Conservation (phyloP, 1,139 yeast genomes). For the Geotrichum candidum region DNA sequence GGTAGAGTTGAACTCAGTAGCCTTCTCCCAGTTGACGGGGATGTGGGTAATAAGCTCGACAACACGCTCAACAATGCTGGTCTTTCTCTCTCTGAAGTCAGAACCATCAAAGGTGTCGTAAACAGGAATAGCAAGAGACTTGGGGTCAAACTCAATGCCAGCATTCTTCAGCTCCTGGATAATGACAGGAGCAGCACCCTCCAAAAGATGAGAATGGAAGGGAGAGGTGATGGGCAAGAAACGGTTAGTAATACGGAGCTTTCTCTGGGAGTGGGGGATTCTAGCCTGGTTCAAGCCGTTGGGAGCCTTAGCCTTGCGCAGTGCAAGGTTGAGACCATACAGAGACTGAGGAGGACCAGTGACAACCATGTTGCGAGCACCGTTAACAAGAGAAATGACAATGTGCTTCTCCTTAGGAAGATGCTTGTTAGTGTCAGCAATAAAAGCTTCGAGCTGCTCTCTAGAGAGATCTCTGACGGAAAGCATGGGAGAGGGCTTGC, state of each 20-base stretch:
- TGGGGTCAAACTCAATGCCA: constrained; percentile 50
- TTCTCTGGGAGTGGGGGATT: constrained; percentile 87
- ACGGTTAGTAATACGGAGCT: constrained; percentile 84
- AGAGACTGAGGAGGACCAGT: constrained; percentile 99
- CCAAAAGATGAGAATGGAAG: constrained; percentile 85
- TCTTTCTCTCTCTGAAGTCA: constrained; percentile 56
- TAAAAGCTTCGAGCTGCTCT: constrained; percentile 70
- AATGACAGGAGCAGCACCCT: constrained; percentile 63
- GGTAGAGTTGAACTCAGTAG: constrained; percentile 74
- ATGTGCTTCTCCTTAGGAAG: constrained; percentile 88
- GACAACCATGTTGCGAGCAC: constrained; percentile 91
- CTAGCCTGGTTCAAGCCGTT: constrained; percentile 93
- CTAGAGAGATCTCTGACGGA: constrained; percentile 81
- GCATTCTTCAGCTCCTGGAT: constrained; percentile 57
- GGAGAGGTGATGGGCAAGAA: constrained; percentile 95
- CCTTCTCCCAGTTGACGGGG: constrained; percentile 91
- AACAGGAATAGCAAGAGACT: constrained; percentile 72
- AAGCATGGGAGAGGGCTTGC: constrained; percentile 96
- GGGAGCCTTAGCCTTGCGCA: constrained; percentile 92
- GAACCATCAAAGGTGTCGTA: constrained; percentile 83
- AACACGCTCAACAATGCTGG: constrained; percentile 58
- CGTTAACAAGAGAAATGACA: constrained; percentile 84
- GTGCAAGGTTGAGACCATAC: constrained; percentile 86
- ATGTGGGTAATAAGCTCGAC: constrained; percentile 77
- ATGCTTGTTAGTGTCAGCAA: constrained; percentile 85